phyloP scores from a whole-genome alignment of 192 early-diverging fungal species.

The Coemansia sp. region DNA sequence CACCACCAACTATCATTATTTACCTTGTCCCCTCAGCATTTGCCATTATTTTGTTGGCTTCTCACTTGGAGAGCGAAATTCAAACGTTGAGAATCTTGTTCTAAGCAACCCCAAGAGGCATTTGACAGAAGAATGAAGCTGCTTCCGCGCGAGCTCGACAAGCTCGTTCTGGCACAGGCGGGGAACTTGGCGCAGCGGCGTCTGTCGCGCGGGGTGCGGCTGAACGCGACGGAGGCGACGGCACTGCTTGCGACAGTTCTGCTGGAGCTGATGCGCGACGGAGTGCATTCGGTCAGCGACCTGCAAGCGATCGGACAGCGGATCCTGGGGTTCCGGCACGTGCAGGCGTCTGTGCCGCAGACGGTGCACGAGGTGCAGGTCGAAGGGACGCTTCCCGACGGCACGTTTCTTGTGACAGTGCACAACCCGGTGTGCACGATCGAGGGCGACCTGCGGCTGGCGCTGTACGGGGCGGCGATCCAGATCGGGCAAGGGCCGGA shows the following conservation, averaged over 20 bases:
- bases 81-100: neutral
- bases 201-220: conserved; percentile 81
- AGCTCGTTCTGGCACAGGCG: conserved; percentile 86
- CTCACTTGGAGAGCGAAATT: neutral
- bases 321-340: conserved; percentile 86
- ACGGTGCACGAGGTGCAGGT: conserved; percentile 84
- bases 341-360: conserved; percentile 70
- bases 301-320: conserved; percentile 86
- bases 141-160: conserved; percentile 91
- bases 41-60: neutral
- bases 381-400: conserved; percentile 92
- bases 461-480: conserved; percentile 86
- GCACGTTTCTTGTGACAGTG: conserved; percentile 92
- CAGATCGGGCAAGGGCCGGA: conserved; percentile 66
- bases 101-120: neutral
- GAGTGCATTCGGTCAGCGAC: conserved; percentile 80
- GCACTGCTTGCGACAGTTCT: conserved; percentile 89
- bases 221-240: conserved; percentile 86
- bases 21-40: neutral
- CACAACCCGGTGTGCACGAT: conserved; percentile 85
- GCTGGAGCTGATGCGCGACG: conserved; percentile 89
- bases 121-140: conserved; percentile 62
- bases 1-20: no score
- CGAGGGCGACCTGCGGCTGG: conserved; percentile 81
- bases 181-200: conserved; percentile 89